Percentiles rank a stretch among this genome's conserved stretches.
phyloP scores from a whole-genome alignment of 441 rosid species.

The Pelargonium myrrhifolium region DNA sequence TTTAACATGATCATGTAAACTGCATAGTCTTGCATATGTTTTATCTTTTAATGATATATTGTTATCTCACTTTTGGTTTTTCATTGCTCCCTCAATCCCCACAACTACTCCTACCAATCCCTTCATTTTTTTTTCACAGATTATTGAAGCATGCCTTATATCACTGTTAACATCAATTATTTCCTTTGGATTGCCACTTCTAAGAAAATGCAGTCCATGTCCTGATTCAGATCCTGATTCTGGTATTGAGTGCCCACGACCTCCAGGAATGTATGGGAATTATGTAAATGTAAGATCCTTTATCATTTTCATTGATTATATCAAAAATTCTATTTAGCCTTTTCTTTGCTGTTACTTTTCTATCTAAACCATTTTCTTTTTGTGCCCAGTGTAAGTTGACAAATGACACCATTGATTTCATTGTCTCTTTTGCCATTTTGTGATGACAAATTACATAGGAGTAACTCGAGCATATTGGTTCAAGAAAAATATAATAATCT shows the following conservation, averaged over 20 bases:
- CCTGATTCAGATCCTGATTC: slow-evolving; percentile 72
- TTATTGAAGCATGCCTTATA: slow-evolving; percentile 92
- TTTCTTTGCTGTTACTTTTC: neutral
- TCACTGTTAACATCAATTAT: slow-evolving; percentile 76
- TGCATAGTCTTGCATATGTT: neutral
- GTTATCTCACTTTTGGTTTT: slow-evolving; percentile 19
- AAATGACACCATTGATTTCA: neutral
- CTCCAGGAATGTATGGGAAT: slow-evolving; percentile 94
- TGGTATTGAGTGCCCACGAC: slow-evolving; percentile 74
- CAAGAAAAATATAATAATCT: neutral
- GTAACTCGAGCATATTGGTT: neutral
- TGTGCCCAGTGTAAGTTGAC: neutral
- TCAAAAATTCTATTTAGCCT: neutral
- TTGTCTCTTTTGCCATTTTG: neutral
- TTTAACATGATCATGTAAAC: neutral
- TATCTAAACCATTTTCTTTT: neutral
- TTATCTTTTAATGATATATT: slow-evolving; percentile 8
- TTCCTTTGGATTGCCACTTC: slow-evolving; percentile 87
- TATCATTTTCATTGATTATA: neutral
- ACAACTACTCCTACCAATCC: neutral
- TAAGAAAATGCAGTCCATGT: slow-evolving; percentile 86
- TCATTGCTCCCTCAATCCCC: neutral
- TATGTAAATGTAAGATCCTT: slow-evolving; percentile 71
- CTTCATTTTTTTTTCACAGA: slow-evolving; percentile 37
- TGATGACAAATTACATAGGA: neutral